phyloP scores from a whole-genome alignment of 2,329 filamentous ascomycete genomes.

The Neonectria ditissima region DNA sequence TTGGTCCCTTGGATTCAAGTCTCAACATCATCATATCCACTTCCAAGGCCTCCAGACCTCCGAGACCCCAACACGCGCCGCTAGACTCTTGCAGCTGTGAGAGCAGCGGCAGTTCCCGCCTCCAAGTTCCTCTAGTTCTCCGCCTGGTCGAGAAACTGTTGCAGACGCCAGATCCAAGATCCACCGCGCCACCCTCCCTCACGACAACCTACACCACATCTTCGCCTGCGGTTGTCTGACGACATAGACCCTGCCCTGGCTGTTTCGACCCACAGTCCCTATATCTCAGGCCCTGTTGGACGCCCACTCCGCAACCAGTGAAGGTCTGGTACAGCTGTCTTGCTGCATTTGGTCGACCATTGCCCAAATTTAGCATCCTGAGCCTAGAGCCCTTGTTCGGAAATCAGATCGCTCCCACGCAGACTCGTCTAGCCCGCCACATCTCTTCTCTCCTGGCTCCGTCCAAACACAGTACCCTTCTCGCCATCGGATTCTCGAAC shows the following conservation, averaged over 20 bases:
- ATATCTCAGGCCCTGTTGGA: constrained; percentile 7
- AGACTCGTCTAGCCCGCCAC: constrained; percentile 12
- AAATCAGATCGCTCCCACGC: background rate
- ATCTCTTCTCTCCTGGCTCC: constrained; percentile 1
- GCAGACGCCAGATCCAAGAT: constrained; percentile 10
- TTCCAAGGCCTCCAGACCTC: background rate
- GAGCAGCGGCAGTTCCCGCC: background rate
- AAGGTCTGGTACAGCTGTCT: background rate
- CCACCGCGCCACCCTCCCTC: background rate
- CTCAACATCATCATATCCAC: background rate
- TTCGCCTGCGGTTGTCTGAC: background rate
- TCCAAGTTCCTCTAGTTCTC: constrained; percentile 7
- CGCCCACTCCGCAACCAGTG: constrained; percentile 3
- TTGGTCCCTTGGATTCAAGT: background rate
- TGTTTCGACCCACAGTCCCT: constrained; percentile 14
- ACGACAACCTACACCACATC: constrained; percentile 5
- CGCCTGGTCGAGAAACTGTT: background rate
- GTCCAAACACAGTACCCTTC: constrained; percentile 1
- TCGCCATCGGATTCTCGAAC: constrained; percentile 1
- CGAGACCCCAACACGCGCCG: background rate
- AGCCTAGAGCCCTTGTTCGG: background rate
- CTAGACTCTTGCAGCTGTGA: background rate
- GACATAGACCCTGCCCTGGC: constrained; percentile 9
- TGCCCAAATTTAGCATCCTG: background rate
- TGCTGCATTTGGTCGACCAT: background rate